Evolutionary conservation across 306 rosid genomes (phyloP).

Genomic region (Phaseolus lunatus): DNA sequence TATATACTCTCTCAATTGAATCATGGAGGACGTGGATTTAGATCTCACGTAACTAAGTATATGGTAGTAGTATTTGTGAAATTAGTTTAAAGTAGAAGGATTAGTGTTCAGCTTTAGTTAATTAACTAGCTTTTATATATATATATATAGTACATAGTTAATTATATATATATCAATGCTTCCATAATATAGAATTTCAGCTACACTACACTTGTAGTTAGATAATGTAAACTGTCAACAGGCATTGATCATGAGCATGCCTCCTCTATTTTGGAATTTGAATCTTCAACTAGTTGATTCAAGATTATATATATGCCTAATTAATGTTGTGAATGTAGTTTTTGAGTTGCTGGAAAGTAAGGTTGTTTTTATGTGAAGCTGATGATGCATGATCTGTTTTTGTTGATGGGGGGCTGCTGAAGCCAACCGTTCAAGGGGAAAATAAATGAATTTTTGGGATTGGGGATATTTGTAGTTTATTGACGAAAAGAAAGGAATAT

Average conservation of each 20-base stretch:
- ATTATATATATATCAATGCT: slow-evolving; percentile 32
- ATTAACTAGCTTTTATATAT: slow-evolving; percentile 22
- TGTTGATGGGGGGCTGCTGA: slow-evolving; percentile 14
- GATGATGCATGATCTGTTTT: neutral
- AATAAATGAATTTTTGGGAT: slow-evolving; percentile 38
- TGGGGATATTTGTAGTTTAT: slow-evolving; percentile 20
- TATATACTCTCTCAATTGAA: neutral
- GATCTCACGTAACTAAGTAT: neutral
- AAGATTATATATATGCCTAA: neutral
- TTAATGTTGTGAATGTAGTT: neutral
- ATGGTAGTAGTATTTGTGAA: too few species aligned
- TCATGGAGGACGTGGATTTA: slow-evolving; percentile 6
- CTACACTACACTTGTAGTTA: slow-evolving; percentile 44
- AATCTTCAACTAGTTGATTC: slow-evolving; percentile 23
- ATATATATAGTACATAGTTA: slow-evolving; percentile 12
- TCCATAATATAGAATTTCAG: slow-evolving; percentile 42
- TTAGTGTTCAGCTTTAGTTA: slow-evolving; percentile 8
- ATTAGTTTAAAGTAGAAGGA: slow-evolving; percentile 18
- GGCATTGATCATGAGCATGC: slow-evolving; percentile 26
- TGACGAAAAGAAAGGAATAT: slow-evolving; percentile 19
- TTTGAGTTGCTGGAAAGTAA: neutral
- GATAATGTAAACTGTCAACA: slow-evolving; percentile 24
- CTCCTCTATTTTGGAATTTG: slow-evolving; percentile 44
- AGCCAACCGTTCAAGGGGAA: slow-evolving; percentile 10
- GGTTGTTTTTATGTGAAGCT: slow-evolving; percentile 28